Base-by-base conservation (phyloP, 2,329 filamentous ascomycete species). In the Diplodia mutila region DNA sequence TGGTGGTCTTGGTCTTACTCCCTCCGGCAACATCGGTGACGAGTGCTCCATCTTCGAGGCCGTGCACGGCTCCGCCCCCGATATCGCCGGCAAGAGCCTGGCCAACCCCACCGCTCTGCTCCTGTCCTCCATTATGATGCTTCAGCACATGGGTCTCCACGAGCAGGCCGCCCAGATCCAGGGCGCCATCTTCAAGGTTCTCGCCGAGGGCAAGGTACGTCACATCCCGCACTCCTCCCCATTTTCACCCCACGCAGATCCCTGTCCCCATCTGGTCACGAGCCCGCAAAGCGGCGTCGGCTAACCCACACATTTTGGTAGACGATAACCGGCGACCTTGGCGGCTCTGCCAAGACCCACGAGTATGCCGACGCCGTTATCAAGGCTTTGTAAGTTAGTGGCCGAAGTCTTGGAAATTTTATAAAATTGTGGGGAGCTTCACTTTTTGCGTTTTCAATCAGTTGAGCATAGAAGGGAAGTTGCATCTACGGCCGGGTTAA, bases 41-140 rank as follows among this genome's bases (percentile, higher is more conserved):
- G 92, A 97, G 86, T 98, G 93, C 90, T 97, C 93, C 80, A 97
- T 98, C 85, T 99, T 99, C 85, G 95, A 99, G 86, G 95, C 95
- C 76, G 95, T 99, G 76, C 95, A 99, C 86, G 94, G 94, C 75
- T 97, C 93, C 72, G 94, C 94, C 69, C 94, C 94, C 69, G 94
- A 98, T 82, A 98, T 98, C 80, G 93, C 93, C 72, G 94, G 94
- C 82, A 93, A 97, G 89, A 91, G 88, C 73, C 90, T 98, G 74
- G 95, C 95, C 77, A 99, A 99, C 88, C 95, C 95, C 71, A 98
- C 95, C 70, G 95, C 95, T 69, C 89, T 99, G 74, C 89, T 99
- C 72, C 91, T 98, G 77, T 92, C 89, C 82, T 96, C 92, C 81
- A 95, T 98, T 85, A 98, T 99, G 95, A 98, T 99, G 95, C 85